Base-by-base conservation (phyloP, 768 basidiomycete species). In the Lactarius sp. region DNA sequence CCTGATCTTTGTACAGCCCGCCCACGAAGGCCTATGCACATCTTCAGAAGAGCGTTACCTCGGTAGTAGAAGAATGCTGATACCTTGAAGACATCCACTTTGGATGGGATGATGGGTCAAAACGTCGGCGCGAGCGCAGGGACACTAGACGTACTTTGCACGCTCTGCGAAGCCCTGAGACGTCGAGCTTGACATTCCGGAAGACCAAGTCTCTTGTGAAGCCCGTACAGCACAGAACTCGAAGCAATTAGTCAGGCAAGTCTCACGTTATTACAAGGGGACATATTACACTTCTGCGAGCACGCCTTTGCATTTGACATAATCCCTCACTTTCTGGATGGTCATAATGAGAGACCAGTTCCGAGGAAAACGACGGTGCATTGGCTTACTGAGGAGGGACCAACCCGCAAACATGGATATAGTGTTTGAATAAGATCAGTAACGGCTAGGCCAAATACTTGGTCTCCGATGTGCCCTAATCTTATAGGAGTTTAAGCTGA, bases 81-180 rank as follows among this genome's bases (percentile, higher is more conserved):
- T 56, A 65, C 64, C 59, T 65, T 65, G 34, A 65, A 65, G 18
- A 65, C 59, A 56, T 37, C 49, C 59, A 52, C 64, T 65, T 53
- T 18, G 6, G 14, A n/a, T 8, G 8, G 20, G 46, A 36, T 4
- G 16, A 42, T 13, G 18, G 2, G 41, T 52, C 5, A 52, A 51
- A 42, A 5, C 3, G n/a, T 39, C 14, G 9, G 20, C n/a, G 18
- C n/a, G 27, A 33, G 12, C n/a, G 4, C 27, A 47, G 0, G 13
- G n/a, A 37, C 6, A 10, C 7, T 34, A 27, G 42, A 20, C 8
- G 41, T 51, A 65, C 64, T 54, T 56, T 51, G 59, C 12, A 60
- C 54, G 3, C 7, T 22, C 34, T n/a, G 39, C 27, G 50, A 60
- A 18, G 49, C 18, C 27, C 22, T 64, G 13, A 60, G 53, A 7